Percentiles rank a stretch among this genome's conserved stretches.
phyloP scores from a whole-genome alignment of 2,329 filamentous ascomycete genomes.

The Paecilomyces variotii region DNA sequence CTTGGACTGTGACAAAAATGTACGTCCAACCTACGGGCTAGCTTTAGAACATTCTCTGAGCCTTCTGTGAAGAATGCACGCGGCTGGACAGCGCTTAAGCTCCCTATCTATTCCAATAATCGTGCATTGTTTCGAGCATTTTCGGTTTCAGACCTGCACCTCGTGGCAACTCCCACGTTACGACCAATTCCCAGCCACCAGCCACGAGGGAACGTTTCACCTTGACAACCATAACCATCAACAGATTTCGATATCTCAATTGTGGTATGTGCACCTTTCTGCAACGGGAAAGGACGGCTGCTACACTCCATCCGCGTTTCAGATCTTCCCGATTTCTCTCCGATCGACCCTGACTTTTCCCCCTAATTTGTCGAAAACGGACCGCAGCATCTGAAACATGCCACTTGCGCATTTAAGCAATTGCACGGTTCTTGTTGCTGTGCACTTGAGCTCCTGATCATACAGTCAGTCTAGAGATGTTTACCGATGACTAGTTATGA shows the following conservation, averaged over 20 bases:
- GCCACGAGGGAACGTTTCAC: background rate
- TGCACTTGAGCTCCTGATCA: background rate
- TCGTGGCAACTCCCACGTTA: background rate
- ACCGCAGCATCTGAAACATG: background rate
- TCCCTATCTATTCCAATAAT: background rate
- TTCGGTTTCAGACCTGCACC: background rate
- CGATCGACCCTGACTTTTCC: background rate
- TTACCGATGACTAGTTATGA: background rate
- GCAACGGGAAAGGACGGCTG: background rate
- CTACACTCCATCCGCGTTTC: background rate
- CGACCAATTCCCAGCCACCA: background rate
- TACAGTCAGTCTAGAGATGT: background rate
- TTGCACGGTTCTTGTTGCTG: background rate
- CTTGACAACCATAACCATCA: background rate
- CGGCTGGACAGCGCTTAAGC: background rate
- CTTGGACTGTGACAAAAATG: background rate
- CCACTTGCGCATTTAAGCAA: background rate
- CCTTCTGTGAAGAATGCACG: background rate
- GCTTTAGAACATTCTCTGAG: background rate
- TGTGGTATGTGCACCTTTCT: background rate
- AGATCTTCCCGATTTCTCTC: background rate
- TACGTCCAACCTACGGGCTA: background rate
- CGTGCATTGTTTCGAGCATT: background rate
- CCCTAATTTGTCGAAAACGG: background rate
- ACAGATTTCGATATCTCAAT: background rate